Evolutionary conservation across 805 yeast species (phyloP), one percentile per base, ranked within the genome.

Genomic region (Wickerhamomyces sydowiorum): DNA sequence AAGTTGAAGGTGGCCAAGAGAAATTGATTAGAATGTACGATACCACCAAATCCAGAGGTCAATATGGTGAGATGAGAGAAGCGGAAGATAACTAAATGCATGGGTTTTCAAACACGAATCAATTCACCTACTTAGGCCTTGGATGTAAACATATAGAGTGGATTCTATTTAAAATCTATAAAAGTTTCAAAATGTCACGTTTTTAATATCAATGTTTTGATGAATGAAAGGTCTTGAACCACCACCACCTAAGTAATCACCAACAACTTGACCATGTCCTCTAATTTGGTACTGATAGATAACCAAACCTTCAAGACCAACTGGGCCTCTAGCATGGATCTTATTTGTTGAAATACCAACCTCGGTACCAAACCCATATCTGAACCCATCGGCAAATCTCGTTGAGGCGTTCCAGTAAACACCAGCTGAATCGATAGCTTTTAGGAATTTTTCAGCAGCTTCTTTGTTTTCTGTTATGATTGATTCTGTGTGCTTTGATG

Each of bases 351-450:
- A 84, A 45, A 93, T 91, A 28, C 99, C 99, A 15, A 93, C 99
- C 64, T 93, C 99, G 6, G 99, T 84, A 40, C 99, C 99, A 60
- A 95, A 93, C 0, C 99, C 99, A 59, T 91, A 93, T 61, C 99
- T 77, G 73, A 87, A 93, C 3, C 99, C 99, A 64, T 93, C 99
- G 7, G 99, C 98, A 67, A 93, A 93, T 59, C 99, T 73, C 8
- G 98, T 88, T 18, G 96, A 86, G 38, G 95, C 91, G 60, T 93
- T 93, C 98, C 98, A 91, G 69, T 88, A 93, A 12, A 93, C 96
- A 43, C 97, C 97, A 1, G 98, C 84, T 2, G 97, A 86, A 62
- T 93, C 99, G 36, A 93, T 76, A 19, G 90, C 93, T 58, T 80
- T 79, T 57, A 91, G 63, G 66, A 93, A 93, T 43, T 62, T 64